Base-by-base conservation (phyloP, 768 basidiomycete genomes). In the Leccinum fibrillosum region DNA sequence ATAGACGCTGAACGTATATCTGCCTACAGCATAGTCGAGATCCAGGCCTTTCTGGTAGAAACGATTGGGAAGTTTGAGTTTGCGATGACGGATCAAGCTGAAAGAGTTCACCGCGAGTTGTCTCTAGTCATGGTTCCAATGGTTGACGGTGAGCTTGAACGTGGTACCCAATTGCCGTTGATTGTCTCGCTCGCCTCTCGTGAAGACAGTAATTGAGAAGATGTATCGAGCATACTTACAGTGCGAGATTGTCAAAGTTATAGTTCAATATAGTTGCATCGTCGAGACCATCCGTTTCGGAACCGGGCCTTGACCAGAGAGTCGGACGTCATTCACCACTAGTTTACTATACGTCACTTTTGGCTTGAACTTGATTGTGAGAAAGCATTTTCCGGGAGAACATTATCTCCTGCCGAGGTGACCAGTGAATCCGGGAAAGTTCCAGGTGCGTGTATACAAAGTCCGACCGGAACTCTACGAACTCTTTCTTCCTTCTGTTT, bases 21-120 rank as follows among this genome's bases (percentile, higher is more conserved):
- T 28, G 17, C 5, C 25, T 9, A 49, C 26, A 49, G 48, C 42
- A 44, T 44, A 19, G 6, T 44, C 11, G 42, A 44, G 19, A 19
- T 44, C n/a, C 42, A 44, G 19, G 42, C 42, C 19, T 44, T 44
- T 44, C 11, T 44, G 5, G 11, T 81, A 25, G 83, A 85, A 64
- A 72, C 84, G 23, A 57, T 86, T 45, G 69, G 75, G 34, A 75
- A 80, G 62, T 84, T 86, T 62, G 80, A 85, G 60, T 82, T 86
- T 60, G 58, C 64, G 39, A 44, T 44, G 42, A 44, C 42, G 5
- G 42, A 44, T 44, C 42, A 64, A 35, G 57, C 66, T 21, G 62
- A 70, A 47, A 65, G 55, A 30, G 57, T 79, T 44, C 55, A 67
- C 15, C 66, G 74, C 25, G 25, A 44, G 15, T 55, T 68, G 32